Percentiles rank a stretch among this genome's conserved stretches.
Evolutionary conservation across 2,329 filamentous ascomycete species (phyloP).

Genomic region (Penicillium sp.): DNA sequence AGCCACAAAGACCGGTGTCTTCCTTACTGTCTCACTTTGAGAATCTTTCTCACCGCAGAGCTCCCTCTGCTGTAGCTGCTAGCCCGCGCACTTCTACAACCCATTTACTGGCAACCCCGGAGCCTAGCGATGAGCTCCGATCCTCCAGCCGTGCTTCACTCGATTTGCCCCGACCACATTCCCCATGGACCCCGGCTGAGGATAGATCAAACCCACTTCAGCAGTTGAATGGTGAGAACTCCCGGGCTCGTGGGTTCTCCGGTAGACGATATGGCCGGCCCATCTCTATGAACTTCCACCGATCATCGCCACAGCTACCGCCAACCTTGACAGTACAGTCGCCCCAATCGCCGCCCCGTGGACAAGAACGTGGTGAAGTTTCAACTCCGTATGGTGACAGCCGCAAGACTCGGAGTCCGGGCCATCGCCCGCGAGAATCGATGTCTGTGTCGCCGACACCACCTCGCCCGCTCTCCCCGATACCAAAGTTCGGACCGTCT

Average conservation of each 20-base stretch:
- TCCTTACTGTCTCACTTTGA: slow-evolving; percentile 51
- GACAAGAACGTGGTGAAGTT: slow-evolving; percentile 18
- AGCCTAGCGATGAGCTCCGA: slow-evolving; percentile 31
- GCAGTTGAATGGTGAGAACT: slow-evolving; percentile 22
- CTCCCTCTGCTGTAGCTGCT: slow-evolving; percentile 27
- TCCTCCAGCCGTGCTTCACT: slow-evolving; percentile 39
- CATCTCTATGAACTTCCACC: slow-evolving; percentile 43
- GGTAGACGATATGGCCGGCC: slow-evolving; percentile 57
- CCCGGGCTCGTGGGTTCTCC: slow-evolving; percentile 45
- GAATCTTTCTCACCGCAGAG: slow-evolving; percentile 40
- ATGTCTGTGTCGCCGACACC: slow-evolving; percentile 21
- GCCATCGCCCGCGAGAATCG: slow-evolving; percentile 25
- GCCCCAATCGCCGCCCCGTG: slow-evolving; percentile 42
- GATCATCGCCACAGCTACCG: slow-evolving; percentile 40
- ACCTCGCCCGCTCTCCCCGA: slow-evolving; percentile 28
- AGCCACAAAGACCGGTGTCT: slow-evolving; percentile 46
- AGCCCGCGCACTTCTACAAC: slow-evolving; percentile 30
- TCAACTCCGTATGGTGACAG: slow-evolving; percentile 63
- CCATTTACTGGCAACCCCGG: slow-evolving; percentile 31
- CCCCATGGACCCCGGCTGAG: slow-evolving; percentile 35
- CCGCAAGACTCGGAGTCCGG: slow-evolving; percentile 39
- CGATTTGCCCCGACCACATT: slow-evolving; percentile 41
- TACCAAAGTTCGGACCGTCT: slow-evolving; percentile 30
- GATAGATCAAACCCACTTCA: slow-evolving; percentile 20
- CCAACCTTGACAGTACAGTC: slow-evolving; percentile 45